Evolutionary conservation across 2,329 filamentous ascomycete species (phyloP).

Genomic region (Paecilomyces formosus): DNA sequence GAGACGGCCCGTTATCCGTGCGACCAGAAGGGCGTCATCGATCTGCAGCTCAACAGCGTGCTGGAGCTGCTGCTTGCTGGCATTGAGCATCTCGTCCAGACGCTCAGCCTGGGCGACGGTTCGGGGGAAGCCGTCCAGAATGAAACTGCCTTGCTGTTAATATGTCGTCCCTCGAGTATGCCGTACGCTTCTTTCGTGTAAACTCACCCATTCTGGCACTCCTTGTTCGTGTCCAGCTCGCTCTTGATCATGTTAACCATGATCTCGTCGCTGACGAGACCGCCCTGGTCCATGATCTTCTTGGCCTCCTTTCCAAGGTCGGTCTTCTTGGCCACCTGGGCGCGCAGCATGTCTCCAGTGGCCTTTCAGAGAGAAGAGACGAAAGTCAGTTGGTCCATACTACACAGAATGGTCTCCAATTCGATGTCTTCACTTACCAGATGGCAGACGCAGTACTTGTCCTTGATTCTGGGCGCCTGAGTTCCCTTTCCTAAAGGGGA

Average conservation of each 20-base stretch:
- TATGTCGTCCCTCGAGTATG: constrained; percentile 1
- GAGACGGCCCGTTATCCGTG: constrained; percentile 91
- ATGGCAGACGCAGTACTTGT: constrained; percentile 95
- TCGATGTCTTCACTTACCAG: constrained; percentile 54
- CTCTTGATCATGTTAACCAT: constrained; percentile 99
- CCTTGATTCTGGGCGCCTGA: constrained; percentile 95
- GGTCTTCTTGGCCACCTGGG: constrained; percentile 97
- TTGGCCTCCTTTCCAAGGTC: constrained; percentile 89
- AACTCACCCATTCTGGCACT: constrained; percentile 86
- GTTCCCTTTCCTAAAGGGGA: constrained; percentile 80
- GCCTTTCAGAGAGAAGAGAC: constrained; percentile 50
- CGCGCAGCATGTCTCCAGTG: constrained; percentile 97
- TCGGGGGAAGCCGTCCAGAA: constrained; percentile 96
- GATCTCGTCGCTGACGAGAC: constrained; percentile 96
- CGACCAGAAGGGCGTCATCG: constrained; percentile 85
- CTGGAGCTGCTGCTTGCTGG: constrained; percentile 75
- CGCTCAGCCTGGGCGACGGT: constrained; percentile 93
- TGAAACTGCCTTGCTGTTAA: constrained; percentile 59
- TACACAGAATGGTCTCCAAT: constrained; percentile 4
- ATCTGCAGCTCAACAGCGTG: constrained; percentile 96
- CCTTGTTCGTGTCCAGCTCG: constrained; percentile 85
- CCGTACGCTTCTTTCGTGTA: constrained; percentile 3
- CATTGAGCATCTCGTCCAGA: constrained; percentile 82
- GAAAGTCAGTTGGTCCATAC: not conserved
- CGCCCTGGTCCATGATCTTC: constrained; percentile 99